Base-by-base conservation (phyloP, 257 asterid species). In the Ehretia macrophylla region DNA sequence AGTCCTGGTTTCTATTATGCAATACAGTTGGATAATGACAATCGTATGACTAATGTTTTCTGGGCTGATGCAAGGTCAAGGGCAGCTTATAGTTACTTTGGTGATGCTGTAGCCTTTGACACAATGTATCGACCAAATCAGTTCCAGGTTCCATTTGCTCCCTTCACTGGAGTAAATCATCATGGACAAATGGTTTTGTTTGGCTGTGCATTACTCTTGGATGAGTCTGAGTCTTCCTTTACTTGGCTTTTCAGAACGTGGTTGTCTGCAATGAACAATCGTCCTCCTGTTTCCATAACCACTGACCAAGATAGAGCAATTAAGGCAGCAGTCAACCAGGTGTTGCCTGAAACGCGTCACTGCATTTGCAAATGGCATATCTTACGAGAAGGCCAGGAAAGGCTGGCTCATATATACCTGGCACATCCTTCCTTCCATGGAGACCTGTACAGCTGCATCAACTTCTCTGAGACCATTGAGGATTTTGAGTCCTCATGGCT, bases 51-150 rank as follows among this genome's bases (percentile, higher is more conserved):
- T 19, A 87, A 87, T 69, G 82, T 75, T 59, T 84, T 87, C 74
- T 87, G 96, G 96, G 96, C 88, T 52, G 96, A 87, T 79, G 83
- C 85, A 20, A 78, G 87, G 66, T 87, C 96, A n/a, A 82, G 96
- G 71, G 68, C 67, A 14, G 83, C 94, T 55, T 87, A 84, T 65
- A 65, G 71, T 44, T 88, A 82, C 72, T 87, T 80, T 70, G 94
- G 88, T 11, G 96, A 87, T 81, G 83, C 91, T 13, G 88, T 87
- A 61, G 64, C 55, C 58, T 80, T 87, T 68, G 88, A 87, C 73
- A 87, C 94, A 10, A 84, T 80, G 95, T 84, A 84, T 53, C 73
- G 95, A 62, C 91, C 94, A 10, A 87, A 87, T 69, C 95, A 84
- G 72, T 82, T 77, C 67, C 85, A 74, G 75, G 94, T 87, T 66